Percentiles rank a stretch among this genome's conserved stretches.
These are phyloP conservation scores for Globisporangium carolinianum DNA, from an alignment of 352 stramenopile genomes.

Conservation along the genomic window DNA sequence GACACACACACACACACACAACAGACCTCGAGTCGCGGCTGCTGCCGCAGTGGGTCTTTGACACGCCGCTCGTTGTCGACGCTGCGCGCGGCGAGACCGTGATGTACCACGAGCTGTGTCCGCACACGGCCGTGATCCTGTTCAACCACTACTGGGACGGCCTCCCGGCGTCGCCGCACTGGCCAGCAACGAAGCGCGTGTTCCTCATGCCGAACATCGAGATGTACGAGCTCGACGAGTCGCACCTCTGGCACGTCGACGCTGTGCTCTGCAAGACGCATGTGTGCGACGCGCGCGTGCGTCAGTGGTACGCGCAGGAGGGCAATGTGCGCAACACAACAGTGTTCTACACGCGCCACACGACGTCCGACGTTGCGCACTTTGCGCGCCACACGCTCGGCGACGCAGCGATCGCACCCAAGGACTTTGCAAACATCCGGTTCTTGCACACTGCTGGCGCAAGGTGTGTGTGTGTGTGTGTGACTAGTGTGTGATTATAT, in stretches of 20 bases:
- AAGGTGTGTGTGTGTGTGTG: too few species aligned
- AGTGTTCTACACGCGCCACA: slow-evolving; percentile 58
- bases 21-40: slow-evolving; percentile 16
- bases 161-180: slow-evolving; percentile 21
- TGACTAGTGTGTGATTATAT: too few species aligned
- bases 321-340: slow-evolving; percentile 40
- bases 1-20: too few species aligned
- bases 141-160: slow-evolving; percentile 26
- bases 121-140: slow-evolving; percentile 15
- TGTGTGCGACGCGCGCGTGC: slow-evolving; percentile 29
- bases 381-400: slow-evolving; percentile 6
- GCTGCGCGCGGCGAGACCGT: slow-evolving; percentile 8
- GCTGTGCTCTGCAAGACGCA: slow-evolving; percentile 43
- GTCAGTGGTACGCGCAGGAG: slow-evolving; percentile 48
- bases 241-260: slow-evolving; percentile 31
- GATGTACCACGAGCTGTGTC: slow-evolving; percentile 29
- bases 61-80: slow-evolving; percentile 15
- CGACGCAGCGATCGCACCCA: background rate
- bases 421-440: slow-evolving; percentile 9
- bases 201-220: slow-evolving; percentile 53
- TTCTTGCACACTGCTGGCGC: slow-evolving; percentile 28
- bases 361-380: slow-evolving; percentile 34
- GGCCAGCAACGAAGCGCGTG: slow-evolving; percentile 28
- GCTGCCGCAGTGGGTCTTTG: slow-evolving; percentile 28
- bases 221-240: slow-evolving; percentile 39